Percentiles rank a stretch among this genome's conserved stretches.
These are phyloP conservation scores for Tulasnella sp. DNA, from an alignment of 768 basidiomycete species.

Conservation along the genomic window DNA sequence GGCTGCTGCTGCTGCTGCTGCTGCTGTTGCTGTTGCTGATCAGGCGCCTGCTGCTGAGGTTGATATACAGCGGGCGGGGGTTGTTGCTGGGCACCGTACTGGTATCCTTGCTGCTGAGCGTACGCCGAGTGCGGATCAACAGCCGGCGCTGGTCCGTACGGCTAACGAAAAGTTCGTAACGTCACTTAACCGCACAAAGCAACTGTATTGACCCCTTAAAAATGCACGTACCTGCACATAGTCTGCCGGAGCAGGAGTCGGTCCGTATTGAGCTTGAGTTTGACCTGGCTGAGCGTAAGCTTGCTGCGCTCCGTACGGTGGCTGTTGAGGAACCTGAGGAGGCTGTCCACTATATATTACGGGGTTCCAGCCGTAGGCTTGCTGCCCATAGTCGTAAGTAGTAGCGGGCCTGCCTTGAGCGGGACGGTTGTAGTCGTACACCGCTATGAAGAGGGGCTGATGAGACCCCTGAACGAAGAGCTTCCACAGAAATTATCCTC, in stretches of 20 bases:
- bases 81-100: constrained; percentile 23
- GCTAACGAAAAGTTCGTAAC: constrained; percentile 25
- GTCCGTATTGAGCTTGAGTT: constrained; percentile 33
- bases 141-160: constrained; percentile 27
- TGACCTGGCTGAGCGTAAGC: constrained; percentile 36
- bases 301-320: constrained; percentile 31
- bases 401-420: constrained; percentile 1
- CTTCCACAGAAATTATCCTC: constrained; percentile 25
- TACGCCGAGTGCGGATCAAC: constrained; percentile 31
- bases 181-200: constrained; percentile 2
- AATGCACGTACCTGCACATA: constrained; percentile 18
- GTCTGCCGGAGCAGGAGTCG: constrained; percentile 32
- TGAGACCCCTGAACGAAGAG: not conserved
- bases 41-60: constrained; percentile 28
- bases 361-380: constrained; percentile 51
- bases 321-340: constrained; percentile 37
- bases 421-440: constrained; percentile 14
- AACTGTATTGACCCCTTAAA: not conserved
- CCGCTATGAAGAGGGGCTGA: constrained; percentile 30
- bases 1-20: constrained; percentile 34
- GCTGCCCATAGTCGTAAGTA: constrained; percentile 18
- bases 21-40: constrained; percentile 32
- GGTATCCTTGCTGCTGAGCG: constrained; percentile 31
- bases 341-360: constrained; percentile 43
- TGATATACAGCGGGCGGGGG: constrained; percentile 27